Percentiles rank a stretch among this genome's conserved stretches.
These are phyloP conservation scores for Nicotiana otophora DNA, from an alignment of 257 asterid genomes.

Conservation along the genomic window DNA sequence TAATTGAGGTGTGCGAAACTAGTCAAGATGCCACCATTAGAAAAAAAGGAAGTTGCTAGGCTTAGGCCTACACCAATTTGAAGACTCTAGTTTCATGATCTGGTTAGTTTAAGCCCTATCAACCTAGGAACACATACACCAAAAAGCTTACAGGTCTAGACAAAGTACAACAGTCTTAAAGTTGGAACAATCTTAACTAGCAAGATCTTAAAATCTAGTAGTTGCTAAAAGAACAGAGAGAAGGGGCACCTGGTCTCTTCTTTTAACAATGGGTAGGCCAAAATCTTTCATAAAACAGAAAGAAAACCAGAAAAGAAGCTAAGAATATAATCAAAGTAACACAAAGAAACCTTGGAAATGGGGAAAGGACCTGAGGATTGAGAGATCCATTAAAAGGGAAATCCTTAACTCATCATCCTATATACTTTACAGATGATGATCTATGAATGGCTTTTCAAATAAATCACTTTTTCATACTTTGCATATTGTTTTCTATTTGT, in stretches of 20 bases:
- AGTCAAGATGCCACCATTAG: background rate
- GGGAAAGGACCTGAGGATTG: background rate
- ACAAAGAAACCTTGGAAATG: slow-evolving; percentile 9
- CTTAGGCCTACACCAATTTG: background rate
- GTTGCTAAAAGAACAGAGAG: background rate
- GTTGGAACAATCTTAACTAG: slow-evolving; percentile 10
- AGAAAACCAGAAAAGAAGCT: slow-evolving; percentile 13
- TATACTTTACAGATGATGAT: slow-evolving; percentile 8
- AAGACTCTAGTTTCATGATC: background rate
- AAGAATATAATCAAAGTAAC: slow-evolving; percentile 8
- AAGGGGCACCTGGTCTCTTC: slow-evolving; percentile 5
- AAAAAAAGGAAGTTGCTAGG: background rate
- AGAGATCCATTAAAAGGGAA: background rate
- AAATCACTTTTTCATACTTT: background rate
- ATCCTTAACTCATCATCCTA: background rate
- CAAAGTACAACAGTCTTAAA: background rate
- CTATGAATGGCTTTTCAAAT: slow-evolving; percentile 7
- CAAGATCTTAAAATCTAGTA: slow-evolving; percentile 13
- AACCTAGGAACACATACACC: background rate
- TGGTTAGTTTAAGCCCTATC: background rate
- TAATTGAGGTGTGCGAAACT: background rate
- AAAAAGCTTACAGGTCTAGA: background rate
- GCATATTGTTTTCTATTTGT: background rate
- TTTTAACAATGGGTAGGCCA: background rate
- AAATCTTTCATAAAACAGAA: background rate